Conservation (phyloP, 352 stramenopile species). For the Phytophthora hybrid region DNA sequence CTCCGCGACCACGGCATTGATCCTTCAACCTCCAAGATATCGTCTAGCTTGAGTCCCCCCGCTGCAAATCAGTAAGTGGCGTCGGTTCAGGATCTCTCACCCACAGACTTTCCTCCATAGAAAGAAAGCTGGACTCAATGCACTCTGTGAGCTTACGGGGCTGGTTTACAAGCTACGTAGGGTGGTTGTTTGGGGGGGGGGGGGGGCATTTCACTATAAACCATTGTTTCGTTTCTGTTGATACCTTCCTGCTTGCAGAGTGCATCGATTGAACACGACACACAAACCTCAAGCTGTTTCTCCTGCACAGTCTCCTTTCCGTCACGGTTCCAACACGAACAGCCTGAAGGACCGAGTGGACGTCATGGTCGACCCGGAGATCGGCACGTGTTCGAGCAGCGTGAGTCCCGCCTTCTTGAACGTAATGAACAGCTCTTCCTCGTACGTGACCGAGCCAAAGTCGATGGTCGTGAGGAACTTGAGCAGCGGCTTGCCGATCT, state of each 20-base stretch:
- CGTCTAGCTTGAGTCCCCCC: neutral
- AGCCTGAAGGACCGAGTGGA: conserved; percentile 76
- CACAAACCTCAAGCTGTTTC: neutral
- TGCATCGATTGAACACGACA: conserved; percentile 7
- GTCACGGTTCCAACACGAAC: conserved; percentile 63
- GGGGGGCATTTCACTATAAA: neutral
- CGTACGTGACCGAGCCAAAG: conserved; percentile 91
- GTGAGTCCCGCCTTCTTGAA: conserved; percentile 74
- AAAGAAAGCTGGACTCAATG: conserved; percentile 3
- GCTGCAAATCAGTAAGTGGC: conserved; percentile 27
- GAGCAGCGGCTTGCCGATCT: conserved; percentile 89
- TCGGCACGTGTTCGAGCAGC: conserved; percentile 61
- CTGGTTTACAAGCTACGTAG: too few species aligned
- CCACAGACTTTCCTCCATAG: neutral
- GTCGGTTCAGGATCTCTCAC: conserved; percentile 24
- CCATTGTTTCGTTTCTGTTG: neutral
- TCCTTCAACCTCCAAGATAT: conserved; percentile 19
- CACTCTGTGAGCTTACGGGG: too few species aligned
- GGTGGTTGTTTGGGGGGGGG: too few species aligned
- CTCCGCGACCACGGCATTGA: conserved; percentile 10
- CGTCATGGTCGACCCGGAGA: conserved; percentile 62
- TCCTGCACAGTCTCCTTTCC: neutral
- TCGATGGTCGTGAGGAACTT: conserved; percentile 95
- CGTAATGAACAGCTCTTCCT: conserved; percentile 71
- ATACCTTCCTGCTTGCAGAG: conserved; percentile 1